Percentiles rank a stretch among this genome's conserved stretches.
Conservation (phyloP, 2,329 filamentous ascomycete genomes). For the Orbilia blumenaviensis region DNA sequence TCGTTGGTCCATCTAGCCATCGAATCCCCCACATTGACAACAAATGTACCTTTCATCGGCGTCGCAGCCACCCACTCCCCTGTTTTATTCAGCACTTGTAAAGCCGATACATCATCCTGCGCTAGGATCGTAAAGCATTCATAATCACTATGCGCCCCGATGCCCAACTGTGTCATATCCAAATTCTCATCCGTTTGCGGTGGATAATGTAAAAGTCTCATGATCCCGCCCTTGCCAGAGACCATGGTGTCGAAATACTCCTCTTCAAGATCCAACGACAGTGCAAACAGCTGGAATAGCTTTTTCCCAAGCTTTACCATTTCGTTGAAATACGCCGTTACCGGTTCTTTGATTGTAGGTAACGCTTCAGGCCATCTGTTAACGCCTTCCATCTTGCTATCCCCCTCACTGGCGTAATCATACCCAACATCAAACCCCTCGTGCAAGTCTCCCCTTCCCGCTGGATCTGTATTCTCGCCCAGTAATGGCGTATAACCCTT, state of each 20-base stretch:
- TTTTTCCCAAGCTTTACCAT: slow-evolving; percentile 53
- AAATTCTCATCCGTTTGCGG: slow-evolving; percentile 47
- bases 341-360: slow-evolving; percentile 50
- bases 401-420: slow-evolving; percentile 48
- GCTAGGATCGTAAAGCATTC: slow-evolving; percentile 55
- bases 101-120: slow-evolving; percentile 54
- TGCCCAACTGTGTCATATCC: slow-evolving; percentile 52
- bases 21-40: slow-evolving; percentile 67
- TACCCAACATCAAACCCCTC: slow-evolving; percentile 56
- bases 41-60: slow-evolving; percentile 63
- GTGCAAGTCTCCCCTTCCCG: slow-evolving; percentile 56
- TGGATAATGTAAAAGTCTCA: slow-evolving; percentile 56
- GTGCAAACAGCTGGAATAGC: slow-evolving; percentile 54
- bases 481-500: slow-evolving; percentile 56
- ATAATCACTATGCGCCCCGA: slow-evolving; percentile 56
- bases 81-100: slow-evolving; percentile 55
- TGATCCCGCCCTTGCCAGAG: slow-evolving; percentile 47
- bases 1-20: slow-evolving; percentile 67
- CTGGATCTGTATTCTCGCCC: slow-evolving; percentile 52
- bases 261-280: slow-evolving; percentile 54
- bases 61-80: slow-evolving; percentile 45
- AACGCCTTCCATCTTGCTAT: slow-evolving; percentile 50
- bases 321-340: slow-evolving; percentile 52
- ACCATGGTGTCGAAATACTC: slow-evolving; percentile 46
- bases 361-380: slow-evolving; percentile 55